Evolutionary conservation across 495 filamentous ascomycete genomes (phyloP).

Genomic region (Penicillium macrosclerotiorum): DNA sequence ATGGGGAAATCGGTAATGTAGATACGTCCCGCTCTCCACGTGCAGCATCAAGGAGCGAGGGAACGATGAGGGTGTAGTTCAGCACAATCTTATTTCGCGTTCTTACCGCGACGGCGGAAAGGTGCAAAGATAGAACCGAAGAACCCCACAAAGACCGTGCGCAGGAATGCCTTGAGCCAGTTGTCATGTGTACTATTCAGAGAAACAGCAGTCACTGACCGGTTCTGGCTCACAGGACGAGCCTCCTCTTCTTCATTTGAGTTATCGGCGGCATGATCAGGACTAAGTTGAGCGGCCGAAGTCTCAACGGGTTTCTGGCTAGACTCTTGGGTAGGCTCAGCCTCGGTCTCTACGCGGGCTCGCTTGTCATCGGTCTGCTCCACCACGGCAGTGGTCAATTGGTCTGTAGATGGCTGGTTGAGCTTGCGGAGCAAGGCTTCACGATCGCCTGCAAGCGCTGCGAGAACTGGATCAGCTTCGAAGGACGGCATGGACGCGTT

Average conservation of each 20-base stretch:
- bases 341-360: conserved; percentile 11
- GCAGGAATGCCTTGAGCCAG: conserved; percentile 46
- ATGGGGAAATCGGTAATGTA: too few relatives aligned
- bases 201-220: conserved; percentile 47
- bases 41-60: conserved; percentile 14
- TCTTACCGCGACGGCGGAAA: conserved; percentile 39
- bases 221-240: conserved; percentile 43
- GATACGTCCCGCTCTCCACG: too few relatives aligned
- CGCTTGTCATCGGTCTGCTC: conserved; percentile 17
- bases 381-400: conserved; percentile 15
- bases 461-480: conserved; percentile 39
- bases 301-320: conserved; percentile 11
- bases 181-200: conserved; percentile 40
- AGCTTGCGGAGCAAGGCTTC: conserved; percentile 38
- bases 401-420: conserved; percentile 33
- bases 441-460: conserved; percentile 38
- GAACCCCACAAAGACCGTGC: conserved; percentile 42
- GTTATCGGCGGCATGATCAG: conserved; percentile 14
- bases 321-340: conserved; percentile 17
- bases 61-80: conserved; percentile 10
- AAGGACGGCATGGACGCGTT: conserved; percentile 23
- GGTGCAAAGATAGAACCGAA: conserved; percentile 42
- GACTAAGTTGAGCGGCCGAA: conserved; percentile 1
- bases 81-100: conserved; percentile 27
- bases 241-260: conserved; percentile 35